Evolutionary conservation across 1,284 basidiomycete genomes (phyloP).

Genomic region (Ganoderma meredithae): DNA sequence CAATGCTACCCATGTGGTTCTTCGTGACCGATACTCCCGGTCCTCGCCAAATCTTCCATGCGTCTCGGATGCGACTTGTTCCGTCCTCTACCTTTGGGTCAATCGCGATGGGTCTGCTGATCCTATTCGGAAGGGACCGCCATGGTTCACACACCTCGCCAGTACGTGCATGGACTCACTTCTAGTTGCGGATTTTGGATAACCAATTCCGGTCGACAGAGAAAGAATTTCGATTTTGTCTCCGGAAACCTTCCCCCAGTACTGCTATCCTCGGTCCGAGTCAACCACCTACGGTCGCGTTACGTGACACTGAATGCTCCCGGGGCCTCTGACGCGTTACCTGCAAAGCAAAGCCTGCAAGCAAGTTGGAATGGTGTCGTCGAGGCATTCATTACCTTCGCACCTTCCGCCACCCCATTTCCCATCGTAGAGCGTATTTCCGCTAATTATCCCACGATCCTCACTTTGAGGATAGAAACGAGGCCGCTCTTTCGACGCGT

Average conservation of each 20-base stretch:
- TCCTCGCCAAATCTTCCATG: constrained; percentile 2
- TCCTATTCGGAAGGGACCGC: neutral
- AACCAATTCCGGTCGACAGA: neutral
- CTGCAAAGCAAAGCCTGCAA: neutral
- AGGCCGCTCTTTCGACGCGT: neutral
- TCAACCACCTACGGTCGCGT: neutral
- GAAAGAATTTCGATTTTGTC: neutral
- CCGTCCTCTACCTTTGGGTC: neutral
- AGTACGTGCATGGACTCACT: constrained; percentile 1
- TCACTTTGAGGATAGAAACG: neutral
- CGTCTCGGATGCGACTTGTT: constrained; percentile 1
- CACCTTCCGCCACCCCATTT: neutral
- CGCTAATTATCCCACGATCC: neutral
- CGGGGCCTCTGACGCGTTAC: neutral
- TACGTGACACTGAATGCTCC: neutral
- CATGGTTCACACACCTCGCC: neutral
- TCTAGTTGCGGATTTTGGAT: neutral
- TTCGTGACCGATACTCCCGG: neutral
- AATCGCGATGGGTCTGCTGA: constrained; percentile 1
- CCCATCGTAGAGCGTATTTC: neutral
- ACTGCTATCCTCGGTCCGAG: neutral
- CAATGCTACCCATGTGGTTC: neutral
- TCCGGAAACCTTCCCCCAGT: neutral
- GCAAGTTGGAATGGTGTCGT: neutral
- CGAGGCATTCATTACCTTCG: neutral